Percentiles rank a stretch among this genome's conserved stretches.
These are phyloP conservation scores for Fusarium incarnatum DNA, from an alignment of 2,329 filamentous ascomycete species.

Conservation along the genomic window DNA sequence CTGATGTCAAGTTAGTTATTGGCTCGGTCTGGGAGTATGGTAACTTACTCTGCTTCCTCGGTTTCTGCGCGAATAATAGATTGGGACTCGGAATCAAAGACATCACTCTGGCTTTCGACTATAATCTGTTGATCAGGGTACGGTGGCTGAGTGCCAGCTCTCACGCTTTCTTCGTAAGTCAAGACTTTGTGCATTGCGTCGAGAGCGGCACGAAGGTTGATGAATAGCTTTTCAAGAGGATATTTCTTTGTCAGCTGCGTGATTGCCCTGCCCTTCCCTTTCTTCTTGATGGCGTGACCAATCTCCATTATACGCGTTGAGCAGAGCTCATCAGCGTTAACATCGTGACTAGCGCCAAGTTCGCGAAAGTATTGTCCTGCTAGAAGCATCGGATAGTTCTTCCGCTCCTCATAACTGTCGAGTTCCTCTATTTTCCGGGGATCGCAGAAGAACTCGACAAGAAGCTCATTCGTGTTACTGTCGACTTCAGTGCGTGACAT, in stretches of 20 bases:
- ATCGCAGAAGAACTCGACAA: constrained; percentile 49
- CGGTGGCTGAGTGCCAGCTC: background rate
- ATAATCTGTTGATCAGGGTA: constrained; percentile 19
- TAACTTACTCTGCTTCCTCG: constrained; percentile 33
- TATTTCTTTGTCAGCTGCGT: constrained; percentile 31
- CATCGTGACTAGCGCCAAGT: constrained; percentile 34
- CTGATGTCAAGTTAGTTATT: constrained; percentile 25
- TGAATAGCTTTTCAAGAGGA: constrained; percentile 33
- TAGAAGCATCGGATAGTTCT: constrained; percentile 24
- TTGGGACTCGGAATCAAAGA: constrained; percentile 43
- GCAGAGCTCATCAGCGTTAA: constrained; percentile 35
- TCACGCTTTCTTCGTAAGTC: background rate
- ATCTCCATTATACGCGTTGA: constrained; percentile 38
- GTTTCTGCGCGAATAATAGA: constrained; percentile 39
- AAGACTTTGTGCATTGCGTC: constrained; percentile 25
- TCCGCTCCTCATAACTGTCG: background rate
- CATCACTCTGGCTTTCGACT: constrained; percentile 34
- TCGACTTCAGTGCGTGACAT: constrained; percentile 31
- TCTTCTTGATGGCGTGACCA: constrained; percentile 20
- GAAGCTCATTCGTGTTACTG: background rate
- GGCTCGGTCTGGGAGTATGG: background rate
- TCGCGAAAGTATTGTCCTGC: constrained; percentile 44
- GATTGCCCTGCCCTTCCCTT: constrained; percentile 5
- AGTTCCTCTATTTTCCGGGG: background rate
- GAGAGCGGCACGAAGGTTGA: constrained; percentile 37